Conservation (phyloP, 2,329 filamentous ascomycete species). For the Arthroderma sp. region DNA sequence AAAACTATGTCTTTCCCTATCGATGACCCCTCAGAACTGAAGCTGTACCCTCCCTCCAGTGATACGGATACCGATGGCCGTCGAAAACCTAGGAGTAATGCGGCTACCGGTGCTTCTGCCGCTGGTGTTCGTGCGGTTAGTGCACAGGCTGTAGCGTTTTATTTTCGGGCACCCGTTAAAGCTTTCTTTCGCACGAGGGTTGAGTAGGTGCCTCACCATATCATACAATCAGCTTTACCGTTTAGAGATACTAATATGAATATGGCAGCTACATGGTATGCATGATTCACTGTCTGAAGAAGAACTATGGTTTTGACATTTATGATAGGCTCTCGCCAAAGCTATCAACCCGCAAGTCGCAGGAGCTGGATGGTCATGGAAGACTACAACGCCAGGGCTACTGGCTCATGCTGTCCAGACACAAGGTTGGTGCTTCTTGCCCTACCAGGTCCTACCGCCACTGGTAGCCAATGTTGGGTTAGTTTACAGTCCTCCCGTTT, state of each 20-base stretch:
- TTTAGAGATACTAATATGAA: not conserved
- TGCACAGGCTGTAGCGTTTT: constrained; percentile 74
- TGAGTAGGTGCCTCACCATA: constrained; percentile 48
- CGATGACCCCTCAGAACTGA: constrained; percentile 5
- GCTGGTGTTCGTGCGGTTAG: constrained; percentile 73
- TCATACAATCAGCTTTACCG: not conserved
- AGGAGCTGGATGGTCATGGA: constrained; percentile 41
- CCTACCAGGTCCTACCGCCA: constrained; percentile 51
- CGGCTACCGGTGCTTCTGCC: constrained; percentile 64
- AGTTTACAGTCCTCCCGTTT: constrained; percentile 7
- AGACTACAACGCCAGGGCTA: constrained; percentile 48
- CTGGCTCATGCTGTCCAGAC: constrained; percentile 46
- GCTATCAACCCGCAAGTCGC: constrained; percentile 45
- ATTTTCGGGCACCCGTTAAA: constrained; percentile 82
- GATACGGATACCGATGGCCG: constrained; percentile 16
- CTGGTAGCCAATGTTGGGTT: constrained; percentile 49
- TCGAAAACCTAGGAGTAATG: constrained; percentile 43
- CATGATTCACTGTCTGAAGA: not conserved
- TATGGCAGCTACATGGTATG: constrained; percentile 38
- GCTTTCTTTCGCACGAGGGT: constrained; percentile 84
- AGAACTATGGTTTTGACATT: constrained; percentile 1
- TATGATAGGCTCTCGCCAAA: constrained; percentile 44
- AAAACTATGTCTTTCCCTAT: constrained; percentile 9
- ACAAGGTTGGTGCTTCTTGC: constrained; percentile 53
- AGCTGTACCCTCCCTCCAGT: constrained; percentile 1